Conservation (phyloP, 352 stramenopile genomes). For the Phytophthora tubulina region DNA sequence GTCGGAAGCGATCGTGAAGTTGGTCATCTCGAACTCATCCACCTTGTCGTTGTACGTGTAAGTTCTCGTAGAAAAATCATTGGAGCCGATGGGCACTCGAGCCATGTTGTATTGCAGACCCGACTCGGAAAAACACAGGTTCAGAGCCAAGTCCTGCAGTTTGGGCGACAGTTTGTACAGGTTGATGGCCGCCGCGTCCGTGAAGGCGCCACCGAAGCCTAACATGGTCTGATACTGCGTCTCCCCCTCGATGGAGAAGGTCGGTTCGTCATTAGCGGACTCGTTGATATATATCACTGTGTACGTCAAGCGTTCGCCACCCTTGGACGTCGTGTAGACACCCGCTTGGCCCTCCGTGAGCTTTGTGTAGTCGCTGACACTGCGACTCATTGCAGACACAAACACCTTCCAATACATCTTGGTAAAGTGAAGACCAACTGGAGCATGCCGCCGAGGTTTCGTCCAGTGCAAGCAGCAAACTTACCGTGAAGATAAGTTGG, state of each 20-base stretch:
- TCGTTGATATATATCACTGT: slow-evolving; percentile 10
- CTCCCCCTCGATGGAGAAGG: slow-evolving; percentile 41
- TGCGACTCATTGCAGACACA: slow-evolving; percentile 21
- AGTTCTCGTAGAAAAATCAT: slow-evolving; percentile 71
- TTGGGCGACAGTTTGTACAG: slow-evolving; percentile 65
- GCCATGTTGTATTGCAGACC: slow-evolving; percentile 83
- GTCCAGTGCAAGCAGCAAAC: slow-evolving; percentile 2
- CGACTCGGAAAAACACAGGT: slow-evolving; percentile 56
- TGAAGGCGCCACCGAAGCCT: slow-evolving; percentile 91
- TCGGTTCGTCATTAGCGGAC: slow-evolving; percentile 9
- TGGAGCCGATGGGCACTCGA: slow-evolving; percentile 85
- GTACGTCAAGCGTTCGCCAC: slow-evolving; percentile 13
- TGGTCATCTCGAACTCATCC: slow-evolving; percentile 70
- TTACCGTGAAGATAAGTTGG: not conserved
- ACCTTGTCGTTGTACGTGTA: slow-evolving; percentile 86
- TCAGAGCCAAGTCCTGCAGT: slow-evolving; percentile 68
- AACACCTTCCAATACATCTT: slow-evolving; percentile 16
- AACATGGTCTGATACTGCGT: slow-evolving; percentile 79
- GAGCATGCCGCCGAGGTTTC: slow-evolving; percentile 2
- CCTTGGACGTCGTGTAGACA: slow-evolving; percentile 15
- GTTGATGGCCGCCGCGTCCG: slow-evolving; percentile 83
- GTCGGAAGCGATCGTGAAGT: slow-evolving; percentile 71
- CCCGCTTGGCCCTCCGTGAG: slow-evolving; percentile 12
- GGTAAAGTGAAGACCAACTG: slow-evolving; percentile 18
- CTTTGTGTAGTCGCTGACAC: slow-evolving; percentile 17